Base-by-base conservation (phyloP, 176 grass and related monocot species). In the Cenchrus americanus region DNA sequence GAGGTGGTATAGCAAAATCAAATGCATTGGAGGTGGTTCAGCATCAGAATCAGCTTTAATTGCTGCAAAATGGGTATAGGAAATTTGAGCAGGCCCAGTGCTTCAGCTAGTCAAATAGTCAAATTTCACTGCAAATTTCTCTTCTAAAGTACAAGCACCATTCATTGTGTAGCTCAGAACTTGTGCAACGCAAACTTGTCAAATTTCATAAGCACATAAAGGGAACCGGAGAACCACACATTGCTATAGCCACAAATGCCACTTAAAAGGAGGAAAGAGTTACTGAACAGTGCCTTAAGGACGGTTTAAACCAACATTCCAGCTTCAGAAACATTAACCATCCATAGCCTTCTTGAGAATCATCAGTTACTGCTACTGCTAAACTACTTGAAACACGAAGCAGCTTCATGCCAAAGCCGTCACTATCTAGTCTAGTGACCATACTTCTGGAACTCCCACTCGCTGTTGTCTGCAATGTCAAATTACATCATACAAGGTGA, bases 371-470 rank as follows among this genome's bases (percentile, higher is more conserved):
- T 15, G 68, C 66, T 72, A 23, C 17, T 10, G 24, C 60, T 78
- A 73, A 61, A 78, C 26, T 79, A 49, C 26, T 7, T 60, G 8
- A 73, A 73, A 57, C 66, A 61, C 67, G 41, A 40, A 60, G 41
- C 51, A n/a, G 41, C 72, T 73, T 47, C 27, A 8, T 26, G 3
- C 59, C 47, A 0, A 49, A 82, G 62, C 53, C 73, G 59, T 0
- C n/a, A 57, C 9, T 12, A 18, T 71, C 69, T 94, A 99, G 65
- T 96, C 69, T 94, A 99, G 65, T 96, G 91, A 80, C 93, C 96
- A 75, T 99, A 99, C 88, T 96, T 99, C 91, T 99, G 96, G 86
- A 99, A 99, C 70, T 96, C 96, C 96, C 96, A 99, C 80, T 99
- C 96, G 24, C 96, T 99, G 80, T 96, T 99, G 79, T 99, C 96